Conservation (phyloP, 441 rosid genomes). For the Breynia disticha region DNA sequence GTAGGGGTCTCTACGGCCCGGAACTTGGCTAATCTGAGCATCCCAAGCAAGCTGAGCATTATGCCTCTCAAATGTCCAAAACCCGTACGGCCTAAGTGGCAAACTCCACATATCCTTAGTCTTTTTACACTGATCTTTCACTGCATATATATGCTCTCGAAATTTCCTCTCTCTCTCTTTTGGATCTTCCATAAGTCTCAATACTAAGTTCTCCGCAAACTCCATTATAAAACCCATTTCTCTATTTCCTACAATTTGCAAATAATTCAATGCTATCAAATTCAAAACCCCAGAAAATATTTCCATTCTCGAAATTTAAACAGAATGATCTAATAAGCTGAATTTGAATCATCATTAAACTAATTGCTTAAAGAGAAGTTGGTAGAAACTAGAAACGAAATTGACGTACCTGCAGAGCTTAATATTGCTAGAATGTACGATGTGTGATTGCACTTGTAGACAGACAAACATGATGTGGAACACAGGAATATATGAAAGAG, state of each 20-base stretch:
- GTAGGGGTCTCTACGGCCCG: slow-evolving; percentile 88
- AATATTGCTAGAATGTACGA: too few relatives aligned
- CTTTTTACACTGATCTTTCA: slow-evolving; percentile 64
- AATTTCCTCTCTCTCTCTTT: slow-evolving; percentile 75
- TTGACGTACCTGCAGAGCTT: background rate
- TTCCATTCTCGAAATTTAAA: background rate
- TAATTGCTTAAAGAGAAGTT: background rate
- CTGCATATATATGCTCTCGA: slow-evolving; percentile 58
- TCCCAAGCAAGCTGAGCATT: slow-evolving; percentile 85
- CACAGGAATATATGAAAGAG: too few relatives aligned
- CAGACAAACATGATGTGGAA: too few relatives aligned
- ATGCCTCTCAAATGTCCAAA: slow-evolving; percentile 88
- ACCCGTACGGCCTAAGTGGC: slow-evolving; percentile 90
- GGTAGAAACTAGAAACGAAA: background rate
- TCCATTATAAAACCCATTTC: slow-evolving; percentile 83
- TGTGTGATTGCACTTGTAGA: too few relatives aligned
- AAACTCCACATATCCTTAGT: slow-evolving; percentile 94
- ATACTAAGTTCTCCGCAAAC: slow-evolving; percentile 69
- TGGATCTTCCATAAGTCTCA: slow-evolving; percentile 91
- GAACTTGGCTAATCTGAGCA: slow-evolving; percentile 87
- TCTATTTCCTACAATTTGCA: slow-evolving; percentile 1
- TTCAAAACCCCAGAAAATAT: background rate
- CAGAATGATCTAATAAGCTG: background rate
- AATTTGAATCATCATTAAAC: background rate
- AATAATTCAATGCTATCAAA: background rate